phyloP scores from a whole-genome alignment of 108 stramenopile species.

The Chaetoceros tenuissimus region DNA sequence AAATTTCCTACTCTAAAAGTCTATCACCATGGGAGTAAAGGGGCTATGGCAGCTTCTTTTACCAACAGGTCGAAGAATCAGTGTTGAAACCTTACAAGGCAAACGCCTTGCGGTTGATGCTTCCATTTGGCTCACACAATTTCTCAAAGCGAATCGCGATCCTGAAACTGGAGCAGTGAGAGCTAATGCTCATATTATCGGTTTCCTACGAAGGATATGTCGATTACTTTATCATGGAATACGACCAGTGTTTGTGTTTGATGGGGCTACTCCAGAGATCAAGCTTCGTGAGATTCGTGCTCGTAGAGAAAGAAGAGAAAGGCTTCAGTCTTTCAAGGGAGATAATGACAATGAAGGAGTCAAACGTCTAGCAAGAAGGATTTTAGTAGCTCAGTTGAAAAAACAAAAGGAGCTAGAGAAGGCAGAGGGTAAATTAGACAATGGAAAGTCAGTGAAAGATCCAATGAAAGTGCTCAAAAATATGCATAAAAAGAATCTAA shows the following conservation, averaged over 20 bases:
- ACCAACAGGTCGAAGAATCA: constrained; percentile 90
- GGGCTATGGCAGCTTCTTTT: constrained; percentile 88
- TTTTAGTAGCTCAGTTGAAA: constrained; percentile 55
- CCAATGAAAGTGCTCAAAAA: neutral
- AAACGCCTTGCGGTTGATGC: constrained; percentile 96
- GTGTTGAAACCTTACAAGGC: constrained; percentile 91
- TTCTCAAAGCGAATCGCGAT: constrained; percentile 96
- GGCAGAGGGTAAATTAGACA: constrained; percentile 6
- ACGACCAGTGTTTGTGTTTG: constrained; percentile 96
- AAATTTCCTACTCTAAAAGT: too few species aligned
- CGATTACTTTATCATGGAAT: constrained; percentile 91
- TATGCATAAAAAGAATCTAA: neutral
- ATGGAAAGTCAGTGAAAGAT: neutral
- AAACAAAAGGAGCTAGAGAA: constrained; percentile 22
- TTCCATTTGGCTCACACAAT: constrained; percentile 95
- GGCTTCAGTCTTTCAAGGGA: constrained; percentile 26
- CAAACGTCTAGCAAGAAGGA: constrained; percentile 61
- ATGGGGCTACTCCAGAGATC: constrained; percentile 91
- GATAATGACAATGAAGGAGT: constrained; percentile 27
- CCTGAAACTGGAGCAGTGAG: constrained; percentile 73
- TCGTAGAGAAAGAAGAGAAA: constrained; percentile 57
- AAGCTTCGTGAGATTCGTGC: constrained; percentile 71
- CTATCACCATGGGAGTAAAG: constrained; percentile 90
- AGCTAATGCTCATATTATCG: constrained; percentile 88
- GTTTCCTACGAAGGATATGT: constrained; percentile 87